Evolutionary conservation across 2,329 filamentous ascomycete species (phyloP).

Genomic region (Coniochaeta sp.): DNA sequence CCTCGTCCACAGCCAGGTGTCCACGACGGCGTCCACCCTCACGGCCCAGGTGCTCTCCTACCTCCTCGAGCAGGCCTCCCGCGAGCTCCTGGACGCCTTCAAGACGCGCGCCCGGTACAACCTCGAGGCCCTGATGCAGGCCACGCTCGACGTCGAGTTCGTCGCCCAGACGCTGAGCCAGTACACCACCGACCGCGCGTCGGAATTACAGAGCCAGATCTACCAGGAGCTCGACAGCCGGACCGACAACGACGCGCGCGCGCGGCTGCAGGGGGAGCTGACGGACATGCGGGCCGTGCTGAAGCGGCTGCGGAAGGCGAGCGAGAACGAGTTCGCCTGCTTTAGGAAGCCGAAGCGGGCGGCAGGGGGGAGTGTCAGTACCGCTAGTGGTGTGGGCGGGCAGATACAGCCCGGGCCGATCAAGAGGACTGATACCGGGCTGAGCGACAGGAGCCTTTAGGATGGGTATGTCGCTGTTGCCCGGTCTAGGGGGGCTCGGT

Average conservation of each 20-base stretch:
- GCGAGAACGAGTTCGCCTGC: conserved; percentile 81
- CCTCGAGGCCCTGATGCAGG: conserved; percentile 85
- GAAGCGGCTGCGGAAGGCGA: conserved; percentile 75
- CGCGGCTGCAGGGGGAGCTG: conserved; percentile 75
- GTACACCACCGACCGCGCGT: conserved; percentile 79
- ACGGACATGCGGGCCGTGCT: conserved; percentile 83
- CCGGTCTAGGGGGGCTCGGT: too few species aligned
- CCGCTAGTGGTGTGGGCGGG: not conserved
- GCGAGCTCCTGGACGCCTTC: conserved; percentile 78
- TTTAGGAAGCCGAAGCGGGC: conserved; percentile 59
- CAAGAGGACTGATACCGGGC: not conserved
- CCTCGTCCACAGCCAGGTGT: conserved; percentile 84
- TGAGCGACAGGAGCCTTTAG: not conserved
- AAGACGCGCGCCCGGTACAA: conserved; percentile 59
- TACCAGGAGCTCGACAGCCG: conserved; percentile 86
- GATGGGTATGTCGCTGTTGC: not conserved
- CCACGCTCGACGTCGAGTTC: conserved; percentile 95
- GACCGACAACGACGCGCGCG: conserved; percentile 80
- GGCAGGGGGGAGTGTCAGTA: conserved; percentile 9
- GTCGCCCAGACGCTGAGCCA: conserved; percentile 87
- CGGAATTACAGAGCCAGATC: conserved; percentile 78
- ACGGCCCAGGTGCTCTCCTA: conserved; percentile 78
- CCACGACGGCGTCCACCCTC: conserved; percentile 68
- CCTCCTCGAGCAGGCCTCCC: conserved; percentile 74
- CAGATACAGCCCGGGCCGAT: not conserved